Base-by-base conservation (phyloP, 1,284 basidiomycete genomes). In the Ganoderma boninense region DNA sequence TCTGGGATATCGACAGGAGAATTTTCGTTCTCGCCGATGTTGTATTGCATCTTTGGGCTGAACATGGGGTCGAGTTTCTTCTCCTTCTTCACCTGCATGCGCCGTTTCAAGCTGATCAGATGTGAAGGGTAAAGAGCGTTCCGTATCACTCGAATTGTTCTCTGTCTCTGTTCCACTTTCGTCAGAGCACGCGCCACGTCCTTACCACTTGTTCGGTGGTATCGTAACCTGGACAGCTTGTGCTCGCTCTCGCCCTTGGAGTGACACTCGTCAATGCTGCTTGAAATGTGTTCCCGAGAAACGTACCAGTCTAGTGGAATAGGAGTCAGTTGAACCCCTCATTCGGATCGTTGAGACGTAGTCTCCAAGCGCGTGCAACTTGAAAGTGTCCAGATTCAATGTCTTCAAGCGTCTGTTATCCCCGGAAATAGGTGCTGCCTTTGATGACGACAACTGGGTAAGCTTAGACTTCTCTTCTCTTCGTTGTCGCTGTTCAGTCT, bases 351-450 rank as follows among this genome's bases (percentile, higher is more conserved):
- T 68, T 14, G 29, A 7, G 2, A 70, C 60, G 62, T 77, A 76
- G 69, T 80, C 75, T 0, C 75, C 77, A 13, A 79, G 67, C 4
- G 69, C 44, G 66, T 79, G 78, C 0, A 75, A 11, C 59, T 81
- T 81, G 59, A 68, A 76, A 4, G 74, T 78, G 4, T 65, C 42
- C 16, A 78, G 65, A 65, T 73, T 77, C 59, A 76, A 71, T 23
- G 67, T 52, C 38, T 29, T 52, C n/a, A 46, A 38, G 16, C 62
- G 73, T 60, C 54, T 69, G 26, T 2, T 64, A 26, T 52, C 46
- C 8, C 46, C 46, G 1, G 46, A 26, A 26, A n/a, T 10, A n/a
- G 46, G 7, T 4, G 46, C 23, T n/a, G 46, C 7, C 46, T 49
- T 49, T 10, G 46, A 52, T 52, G 46, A 23, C 8, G 46, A 52